A percentile compares a stretch with the other conserved stretches of the same genome.
Conservation (phyloP, 2,329 filamentous ascomycete genomes). For the Elsinoe batatas region DNA sequence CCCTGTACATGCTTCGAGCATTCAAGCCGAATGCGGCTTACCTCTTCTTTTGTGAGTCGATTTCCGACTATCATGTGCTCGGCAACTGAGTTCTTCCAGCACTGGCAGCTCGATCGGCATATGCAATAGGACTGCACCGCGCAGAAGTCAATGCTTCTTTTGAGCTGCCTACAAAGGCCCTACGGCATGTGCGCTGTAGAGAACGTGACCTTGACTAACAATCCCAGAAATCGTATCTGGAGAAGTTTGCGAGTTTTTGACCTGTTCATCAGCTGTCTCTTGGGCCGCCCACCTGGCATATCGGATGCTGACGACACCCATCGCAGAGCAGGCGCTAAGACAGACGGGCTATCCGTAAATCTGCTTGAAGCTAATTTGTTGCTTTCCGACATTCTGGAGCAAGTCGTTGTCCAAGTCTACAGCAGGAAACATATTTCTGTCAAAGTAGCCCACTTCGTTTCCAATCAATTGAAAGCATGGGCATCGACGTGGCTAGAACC, state of each 20-base stretch:
- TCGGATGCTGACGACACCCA: constrained; percentile 42
- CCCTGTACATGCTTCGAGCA: constrained; percentile 42
- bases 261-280: constrained; percentile 40
- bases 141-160: constrained; percentile 44
- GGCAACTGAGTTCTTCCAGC: constrained; percentile 13
- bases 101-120: constrained; percentile 41
- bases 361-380: constrained; percentile 31
- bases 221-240: constrained; percentile 39
- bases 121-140: constrained; percentile 44
- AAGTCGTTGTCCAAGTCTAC: constrained; percentile 38
- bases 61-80: neutral
- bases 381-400: constrained; percentile 41
- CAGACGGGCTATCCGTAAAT: constrained; percentile 22
- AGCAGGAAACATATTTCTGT: constrained; percentile 33
- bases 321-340: constrained; percentile 15
- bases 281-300: constrained; percentile 43
- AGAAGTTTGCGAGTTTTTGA: constrained; percentile 44
- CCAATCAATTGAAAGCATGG: constrained; percentile 33
- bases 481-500: constrained; percentile 28
- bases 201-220: neutral
- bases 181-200: constrained; percentile 3
- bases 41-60: constrained; percentile 37
- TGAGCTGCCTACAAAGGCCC: constrained; percentile 29
- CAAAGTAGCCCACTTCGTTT: constrained; percentile 31
- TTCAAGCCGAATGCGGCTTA: constrained; percentile 45